Conservation (phyloP, 225 moss, liverwort and hornwort genomes). For the Pseudoscleropodium purum region DNA sequence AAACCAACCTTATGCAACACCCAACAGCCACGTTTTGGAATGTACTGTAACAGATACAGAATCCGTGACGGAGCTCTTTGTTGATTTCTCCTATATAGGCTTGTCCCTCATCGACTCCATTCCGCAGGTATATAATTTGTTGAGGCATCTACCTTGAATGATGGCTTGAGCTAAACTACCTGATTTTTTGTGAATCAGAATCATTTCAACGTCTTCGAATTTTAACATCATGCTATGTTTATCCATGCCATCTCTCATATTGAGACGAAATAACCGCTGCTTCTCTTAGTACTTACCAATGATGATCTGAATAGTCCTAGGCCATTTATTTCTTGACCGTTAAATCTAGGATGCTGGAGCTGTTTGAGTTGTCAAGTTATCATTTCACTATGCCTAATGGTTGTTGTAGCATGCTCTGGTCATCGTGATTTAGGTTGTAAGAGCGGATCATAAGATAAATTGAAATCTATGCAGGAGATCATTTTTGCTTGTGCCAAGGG, state of each 20-base stretch:
- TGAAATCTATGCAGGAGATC: slow-evolving; percentile 56
- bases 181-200: background rate
- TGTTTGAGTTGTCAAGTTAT: background rate
- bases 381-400: background rate
- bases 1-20: slow-evolving; percentile 36
- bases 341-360: background rate
- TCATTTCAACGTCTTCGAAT: background rate
- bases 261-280: background rate
- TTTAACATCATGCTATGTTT: background rate
- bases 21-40: slow-evolving; percentile 34
- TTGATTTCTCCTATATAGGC: slow-evolving; percentile 61
- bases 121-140: slow-evolving; percentile 53
- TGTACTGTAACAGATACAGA: slow-evolving; percentile 27
- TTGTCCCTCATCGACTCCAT: slow-evolving; percentile 70
- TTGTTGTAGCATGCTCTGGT: background rate
- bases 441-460: background rate
- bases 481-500: slow-evolving; percentile 76
- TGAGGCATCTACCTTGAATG: background rate
- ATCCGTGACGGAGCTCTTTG: slow-evolving; percentile 41
- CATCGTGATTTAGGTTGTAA: background rate
- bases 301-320: background rate
- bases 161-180: background rate
- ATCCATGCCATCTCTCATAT: background rate
- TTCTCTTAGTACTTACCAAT: background rate
- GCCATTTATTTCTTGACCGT: background rate